Percentiles rank a stretch among this genome's conserved stretches.
phyloP scores from a whole-genome alignment of 352 stramenopile species.

The Elongisporangium anandrum region DNA sequence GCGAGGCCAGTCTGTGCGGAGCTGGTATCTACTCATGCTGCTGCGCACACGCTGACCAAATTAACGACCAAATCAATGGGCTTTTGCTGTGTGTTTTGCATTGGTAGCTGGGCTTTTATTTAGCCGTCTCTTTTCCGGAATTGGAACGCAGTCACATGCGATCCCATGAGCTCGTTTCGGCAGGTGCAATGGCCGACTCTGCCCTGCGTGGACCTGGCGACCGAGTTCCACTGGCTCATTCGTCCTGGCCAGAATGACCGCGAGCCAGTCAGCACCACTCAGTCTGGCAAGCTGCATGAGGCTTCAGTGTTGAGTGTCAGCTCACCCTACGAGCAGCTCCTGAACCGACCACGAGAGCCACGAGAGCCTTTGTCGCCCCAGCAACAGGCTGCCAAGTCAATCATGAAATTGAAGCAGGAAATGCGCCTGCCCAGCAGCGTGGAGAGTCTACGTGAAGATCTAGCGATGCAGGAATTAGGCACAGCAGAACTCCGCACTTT shows the following conservation, averaged over 20 bases:
- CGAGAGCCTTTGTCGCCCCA: constrained; percentile 28
- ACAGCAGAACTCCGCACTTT: neutral
- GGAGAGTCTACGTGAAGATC: neutral
- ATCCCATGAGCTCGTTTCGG: constrained; percentile 11
- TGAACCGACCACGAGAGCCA: constrained; percentile 12
- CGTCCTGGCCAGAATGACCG: neutral
- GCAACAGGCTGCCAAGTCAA: constrained; percentile 46
- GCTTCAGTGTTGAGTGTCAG: neutral
- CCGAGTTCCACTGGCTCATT: constrained; percentile 43
- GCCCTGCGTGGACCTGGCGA: constrained; percentile 30
- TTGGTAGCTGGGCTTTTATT: neutral
- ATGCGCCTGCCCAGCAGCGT: constrained; percentile 17
- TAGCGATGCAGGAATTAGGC: neutral
- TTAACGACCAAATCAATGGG: neutral
- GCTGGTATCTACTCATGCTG: neutral
- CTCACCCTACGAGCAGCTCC: constrained; percentile 36
- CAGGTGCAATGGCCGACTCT: constrained; percentile 27
- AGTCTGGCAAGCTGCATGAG: neutral
- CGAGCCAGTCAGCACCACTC: neutral
- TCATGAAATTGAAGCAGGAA: constrained; percentile 44
- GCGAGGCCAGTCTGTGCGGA: neutral
- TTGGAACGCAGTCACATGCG: neutral
- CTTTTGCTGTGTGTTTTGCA: neutral
- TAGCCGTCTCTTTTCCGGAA: neutral
- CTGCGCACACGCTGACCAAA: neutral